Percentiles rank a stretch among this genome's conserved stretches.
Evolutionary conservation across 352 stramenopile genomes (phyloP).

Genomic region (Phytophthora ohioensis): DNA sequence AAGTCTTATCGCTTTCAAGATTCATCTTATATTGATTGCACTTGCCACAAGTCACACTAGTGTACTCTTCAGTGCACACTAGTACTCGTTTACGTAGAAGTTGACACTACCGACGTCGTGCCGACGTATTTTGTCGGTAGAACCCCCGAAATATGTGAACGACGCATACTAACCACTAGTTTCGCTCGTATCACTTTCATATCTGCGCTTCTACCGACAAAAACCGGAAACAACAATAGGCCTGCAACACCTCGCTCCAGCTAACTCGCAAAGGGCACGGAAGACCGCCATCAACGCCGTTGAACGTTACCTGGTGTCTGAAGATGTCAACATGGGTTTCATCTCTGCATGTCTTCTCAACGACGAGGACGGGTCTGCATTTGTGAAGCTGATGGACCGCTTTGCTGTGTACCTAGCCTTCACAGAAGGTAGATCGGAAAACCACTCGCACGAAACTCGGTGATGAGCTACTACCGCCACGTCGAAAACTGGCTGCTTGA

Average conservation of each 20-base stretch:
- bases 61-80: background rate
- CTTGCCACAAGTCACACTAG: background rate
- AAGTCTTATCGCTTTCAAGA: background rate
- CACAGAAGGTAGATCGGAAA: background rate
- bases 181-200: no score
- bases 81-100: background rate
- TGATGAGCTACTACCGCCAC: slow-evolving; percentile 30
- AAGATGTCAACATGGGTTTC: slow-evolving; percentile 31
- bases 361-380: background rate
- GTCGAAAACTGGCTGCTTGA: slow-evolving; percentile 30
- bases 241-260: no score
- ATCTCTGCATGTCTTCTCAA: slow-evolving; percentile 10
- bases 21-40: background rate
- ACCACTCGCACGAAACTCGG: slow-evolving; percentile 9
- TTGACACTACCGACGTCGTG: no score
- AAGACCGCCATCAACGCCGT: slow-evolving; percentile 24
- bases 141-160: no score
- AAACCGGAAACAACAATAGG: no score
- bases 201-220: no score
- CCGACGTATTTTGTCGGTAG: no score
- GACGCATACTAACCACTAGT: no score
- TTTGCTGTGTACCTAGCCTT: slow-evolving; percentile 23
- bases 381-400: slow-evolving; percentile 26
- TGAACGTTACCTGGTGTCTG: slow-evolving; percentile 22
- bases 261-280: no score